Percentiles rank a stretch among this genome's conserved stretches.
phyloP scores from a whole-genome alignment of 2,329 filamentous ascomycete species.

The Geosmithia flava region DNA sequence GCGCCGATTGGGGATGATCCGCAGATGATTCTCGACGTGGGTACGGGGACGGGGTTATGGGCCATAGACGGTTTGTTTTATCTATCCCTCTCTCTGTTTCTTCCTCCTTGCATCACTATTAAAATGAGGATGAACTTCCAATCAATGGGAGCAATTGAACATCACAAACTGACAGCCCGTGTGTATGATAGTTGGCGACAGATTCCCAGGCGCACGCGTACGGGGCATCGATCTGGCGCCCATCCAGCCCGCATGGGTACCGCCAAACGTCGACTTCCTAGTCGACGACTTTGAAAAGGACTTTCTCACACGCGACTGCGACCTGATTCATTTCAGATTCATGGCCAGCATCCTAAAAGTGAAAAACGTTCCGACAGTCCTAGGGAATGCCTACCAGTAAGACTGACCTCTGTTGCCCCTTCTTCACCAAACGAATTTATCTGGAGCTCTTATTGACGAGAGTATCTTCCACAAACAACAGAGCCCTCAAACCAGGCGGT shows the following conservation, averaged over 20 bases:
- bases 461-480: no score
- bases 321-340: slow-evolving; percentile 20
- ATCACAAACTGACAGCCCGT: not conserved
- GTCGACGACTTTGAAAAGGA: slow-evolving; percentile 21
- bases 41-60: slow-evolving; percentile 19
- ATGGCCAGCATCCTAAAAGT: slow-evolving; percentile 16
- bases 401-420: not conserved
- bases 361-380: slow-evolving; percentile 11
- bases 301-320: slow-evolving; percentile 21
- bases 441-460: no score
- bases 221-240: slow-evolving; percentile 19
- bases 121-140: no score
- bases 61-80: slow-evolving; percentile 5
- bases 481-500: slow-evolving; percentile 24
- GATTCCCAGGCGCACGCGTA: slow-evolving; percentile 19
- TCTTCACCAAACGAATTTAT: no score
- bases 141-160: not conserved
- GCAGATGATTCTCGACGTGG: slow-evolving; percentile 15
- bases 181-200: slow-evolving; percentile 33
- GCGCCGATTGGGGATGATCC: slow-evolving; percentile 12
- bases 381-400: slow-evolving; percentile 8
- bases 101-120: no score
- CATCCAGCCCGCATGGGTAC: slow-evolving; percentile 22
- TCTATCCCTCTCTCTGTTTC: not conserved
- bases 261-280: slow-evolving; percentile 32